A percentile compares a stretch with the other conserved stretches of the same genome.
Evolutionary conservation across 164 flowering plant species (phyloP).

Genomic region (Akebia trifoliata): DNA sequence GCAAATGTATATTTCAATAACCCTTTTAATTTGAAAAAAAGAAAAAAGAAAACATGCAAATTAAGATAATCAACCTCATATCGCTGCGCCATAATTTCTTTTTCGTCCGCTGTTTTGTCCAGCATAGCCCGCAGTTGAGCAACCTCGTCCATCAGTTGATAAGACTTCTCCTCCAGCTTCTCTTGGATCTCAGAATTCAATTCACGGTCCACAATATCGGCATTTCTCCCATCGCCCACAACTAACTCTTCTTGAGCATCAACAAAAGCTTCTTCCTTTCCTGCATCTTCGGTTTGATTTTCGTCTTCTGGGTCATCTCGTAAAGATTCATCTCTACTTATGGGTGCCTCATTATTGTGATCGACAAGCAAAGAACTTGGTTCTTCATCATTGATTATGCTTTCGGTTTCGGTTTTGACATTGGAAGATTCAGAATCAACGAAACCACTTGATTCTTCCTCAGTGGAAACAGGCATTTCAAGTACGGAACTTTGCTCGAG

Average conservation of each 20-base stretch:
- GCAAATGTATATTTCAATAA: conserved; percentile 8
- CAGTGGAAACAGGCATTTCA: conserved; percentile 2
- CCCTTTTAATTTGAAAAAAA: background rate
- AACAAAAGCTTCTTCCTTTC: conserved; percentile 61
- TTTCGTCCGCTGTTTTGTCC: conserved; percentile 42
- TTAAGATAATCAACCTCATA: conserved; percentile 28
- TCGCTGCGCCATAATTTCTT: conserved; percentile 34
- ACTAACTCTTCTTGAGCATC: conserved; percentile 63
- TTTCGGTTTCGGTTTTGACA: background rate
- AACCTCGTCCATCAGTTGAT: conserved; percentile 35
- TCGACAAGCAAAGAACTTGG: conserved; percentile 19
- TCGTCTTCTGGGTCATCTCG: conserved; percentile 23
- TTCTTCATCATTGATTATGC: conserved; percentile 7
- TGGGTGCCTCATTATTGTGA: conserved; percentile 21
- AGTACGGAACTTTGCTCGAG: background rate
- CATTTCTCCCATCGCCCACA: conserved; percentile 22
- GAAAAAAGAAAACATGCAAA: background rate
- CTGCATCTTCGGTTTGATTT: conserved; percentile 44
- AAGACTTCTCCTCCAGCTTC: conserved; percentile 23
- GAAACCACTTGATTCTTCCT: conserved; percentile 14
- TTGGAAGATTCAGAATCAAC: background rate
- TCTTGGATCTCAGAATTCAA: conserved; percentile 19
- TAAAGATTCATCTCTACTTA: conserved; percentile 14
- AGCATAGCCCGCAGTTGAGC: conserved; percentile 35
- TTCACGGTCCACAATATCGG: conserved; percentile 18